These are phyloP conservation scores for Ogataea nonfermentans DNA, from an alignment of 805 yeast species.

Conservation along the genomic window DNA sequence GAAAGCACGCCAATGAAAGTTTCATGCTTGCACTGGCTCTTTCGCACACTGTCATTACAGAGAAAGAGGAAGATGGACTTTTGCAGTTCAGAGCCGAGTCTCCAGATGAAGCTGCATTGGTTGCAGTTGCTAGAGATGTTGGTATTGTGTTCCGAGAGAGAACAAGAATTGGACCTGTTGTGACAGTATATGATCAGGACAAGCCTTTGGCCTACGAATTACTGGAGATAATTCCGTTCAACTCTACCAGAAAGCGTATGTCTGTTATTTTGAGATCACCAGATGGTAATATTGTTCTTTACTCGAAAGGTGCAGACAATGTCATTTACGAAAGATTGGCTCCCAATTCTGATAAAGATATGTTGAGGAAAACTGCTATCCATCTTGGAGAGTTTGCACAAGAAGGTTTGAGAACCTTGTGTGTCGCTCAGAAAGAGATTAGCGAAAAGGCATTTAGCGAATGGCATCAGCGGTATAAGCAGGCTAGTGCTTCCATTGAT, in stretches of 20 bases:
- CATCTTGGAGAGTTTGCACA: slow-evolving; percentile 69
- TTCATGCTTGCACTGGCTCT: slow-evolving; percentile 67
- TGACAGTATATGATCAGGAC: slow-evolving; percentile 46
- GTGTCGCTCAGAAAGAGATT: slow-evolving; percentile 60
- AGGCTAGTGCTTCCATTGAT: slow-evolving; percentile 54
- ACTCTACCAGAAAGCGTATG: slow-evolving; percentile 77
- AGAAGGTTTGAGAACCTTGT: slow-evolving; percentile 76
- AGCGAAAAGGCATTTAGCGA: slow-evolving; percentile 42
- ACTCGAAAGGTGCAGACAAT: slow-evolving; percentile 76
- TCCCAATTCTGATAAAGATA: slow-evolving; percentile 36
- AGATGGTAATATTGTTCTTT: slow-evolving; percentile 40
- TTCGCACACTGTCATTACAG: slow-evolving; percentile 76
- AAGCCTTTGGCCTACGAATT: slow-evolving; percentile 42
- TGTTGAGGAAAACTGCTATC: slow-evolving; percentile 55
- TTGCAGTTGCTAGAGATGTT: slow-evolving; percentile 70
- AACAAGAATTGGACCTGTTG: slow-evolving; percentile 44
- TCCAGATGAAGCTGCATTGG: slow-evolving; percentile 81
- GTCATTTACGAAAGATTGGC: slow-evolving; percentile 53
- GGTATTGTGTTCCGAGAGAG: slow-evolving; percentile 63
- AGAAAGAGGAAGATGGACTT: slow-evolving; percentile 39
- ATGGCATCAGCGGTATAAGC: slow-evolving; percentile 57
- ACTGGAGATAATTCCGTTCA: slow-evolving; percentile 58
- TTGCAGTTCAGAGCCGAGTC: slow-evolving; percentile 71
- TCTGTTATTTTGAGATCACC: slow-evolving; percentile 59
- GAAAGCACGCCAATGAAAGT: slow-evolving; percentile 47